Conservation (phyloP, 208 protist genomes). For the Naegleria gruberi region DNA sequence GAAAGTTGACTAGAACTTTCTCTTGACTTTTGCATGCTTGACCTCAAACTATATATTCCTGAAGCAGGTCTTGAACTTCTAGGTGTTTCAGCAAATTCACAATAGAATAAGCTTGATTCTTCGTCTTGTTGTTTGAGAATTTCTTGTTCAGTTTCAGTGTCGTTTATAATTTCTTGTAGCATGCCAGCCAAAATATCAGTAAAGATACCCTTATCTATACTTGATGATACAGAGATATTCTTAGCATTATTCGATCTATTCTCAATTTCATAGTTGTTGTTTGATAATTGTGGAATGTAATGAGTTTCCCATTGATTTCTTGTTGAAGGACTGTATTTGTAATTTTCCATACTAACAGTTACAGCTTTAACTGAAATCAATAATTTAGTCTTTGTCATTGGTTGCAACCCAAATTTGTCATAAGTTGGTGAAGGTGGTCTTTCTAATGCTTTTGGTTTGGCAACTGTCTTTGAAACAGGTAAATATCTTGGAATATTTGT, state of each 20-base stretch:
- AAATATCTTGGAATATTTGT: neutral
- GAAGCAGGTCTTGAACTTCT: neutral
- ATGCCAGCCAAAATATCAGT: neutral
- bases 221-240: neutral
- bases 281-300: neutral
- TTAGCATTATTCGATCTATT: neutral
- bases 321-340: neutral
- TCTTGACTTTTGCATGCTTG: neutral
- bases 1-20: neutral
- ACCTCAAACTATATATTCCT: neutral
- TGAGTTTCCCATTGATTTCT: neutral
- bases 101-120: neutral
- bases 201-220: neutral
- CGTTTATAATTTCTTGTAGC: slow-evolving; percentile 6
- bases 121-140: neutral
- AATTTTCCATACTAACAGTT: neutral
- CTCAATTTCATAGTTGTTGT: neutral
- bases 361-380: neutral
- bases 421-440: neutral
- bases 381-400: neutral
- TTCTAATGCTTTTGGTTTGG: neutral
- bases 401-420: neutral
- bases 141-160: neutral
- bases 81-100: neutral
- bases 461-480: neutral